Evolutionary conservation across 371 early-diverging fungal genomes (phyloP), one percentile per base, ranked within the genome.

Genomic region (Mycotypha africana): DNA sequence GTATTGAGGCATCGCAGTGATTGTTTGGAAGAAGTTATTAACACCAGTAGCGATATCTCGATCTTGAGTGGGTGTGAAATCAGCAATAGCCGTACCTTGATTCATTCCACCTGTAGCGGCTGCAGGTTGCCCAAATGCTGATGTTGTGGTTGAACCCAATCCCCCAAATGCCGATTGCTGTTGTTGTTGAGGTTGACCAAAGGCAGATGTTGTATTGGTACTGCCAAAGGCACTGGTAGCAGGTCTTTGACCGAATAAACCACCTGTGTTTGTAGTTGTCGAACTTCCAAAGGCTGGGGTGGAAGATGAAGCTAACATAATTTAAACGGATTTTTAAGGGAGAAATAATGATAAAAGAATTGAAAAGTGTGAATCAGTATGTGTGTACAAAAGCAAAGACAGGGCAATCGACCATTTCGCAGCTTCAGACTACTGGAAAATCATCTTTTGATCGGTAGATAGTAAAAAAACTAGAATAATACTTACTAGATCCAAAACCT

Each of bases 1-100:
- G 60, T 97, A 97, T 28, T 82, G 84, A 12, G 87, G 87, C 95
- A 93, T 95, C n/a, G 91, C 89, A 21, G 85, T 78, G 40, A 95
- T 89, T 22, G 77, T 79, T 36, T 88, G 87, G 59, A 86, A 88
- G 26, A 63, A 65, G 42, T 82, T 77, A 43, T 70, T 77, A n/a
- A 74, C 58, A 20, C 76, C 79, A 7, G 76, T 71, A 25, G 74
- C 54, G 0, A 68, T 45, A 37, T 88, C 89, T 26, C 81, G 78
- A 42, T 94, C 93, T 16, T 60, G 53, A 1, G 80, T 79, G 7
- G 83, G 62, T 6, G 75, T 31, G 53, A 76, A 93, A n/a, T 84
- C 62, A 1, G 89, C 87, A 47, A 75, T 72, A n/a, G 86, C 86
- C 0, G 93, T 91, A 15, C 95, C 95, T 36, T 72, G 73, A 39